These are phyloP conservation scores for Cercophora sp. DNA, from an alignment of 495 filamentous ascomycete genomes.

Conservation along the genomic window DNA sequence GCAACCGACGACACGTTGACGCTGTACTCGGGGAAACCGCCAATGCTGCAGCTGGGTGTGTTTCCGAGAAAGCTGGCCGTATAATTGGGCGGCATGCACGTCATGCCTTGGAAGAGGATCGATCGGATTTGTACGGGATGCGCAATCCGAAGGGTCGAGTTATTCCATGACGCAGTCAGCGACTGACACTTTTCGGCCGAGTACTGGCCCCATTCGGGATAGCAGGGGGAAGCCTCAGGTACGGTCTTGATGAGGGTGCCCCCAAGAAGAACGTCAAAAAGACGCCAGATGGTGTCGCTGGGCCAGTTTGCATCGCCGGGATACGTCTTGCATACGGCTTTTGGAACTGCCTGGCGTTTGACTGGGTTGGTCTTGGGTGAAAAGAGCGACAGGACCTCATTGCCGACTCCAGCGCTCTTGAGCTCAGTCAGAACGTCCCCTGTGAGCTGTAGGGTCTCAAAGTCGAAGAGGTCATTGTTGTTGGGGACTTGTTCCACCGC, in stretches of 20 bases:
- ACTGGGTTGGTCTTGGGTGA: background rate
- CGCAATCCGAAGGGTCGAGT: slow-evolving; percentile 22
- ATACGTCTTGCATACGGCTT: slow-evolving; percentile 45
- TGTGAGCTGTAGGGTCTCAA: slow-evolving; percentile 18
- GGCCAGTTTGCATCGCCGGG: slow-evolving; percentile 50
- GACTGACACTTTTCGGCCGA: slow-evolving; percentile 34
- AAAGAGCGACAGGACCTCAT: background rate
- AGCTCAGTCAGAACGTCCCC: background rate
- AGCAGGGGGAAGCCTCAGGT: slow-evolving; percentile 21
- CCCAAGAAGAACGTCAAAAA: slow-evolving; percentile 44
- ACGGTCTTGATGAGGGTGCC: slow-evolving; percentile 52
- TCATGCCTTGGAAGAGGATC: slow-evolving; percentile 44
- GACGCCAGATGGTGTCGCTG: slow-evolving; percentile 30
- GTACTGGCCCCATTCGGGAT: slow-evolving; percentile 6
- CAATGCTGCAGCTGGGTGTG: slow-evolving; percentile 47
- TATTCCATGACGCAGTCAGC: slow-evolving; percentile 28
- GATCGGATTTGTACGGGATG: slow-evolving; percentile 49
- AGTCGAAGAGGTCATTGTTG: slow-evolving; percentile 11
- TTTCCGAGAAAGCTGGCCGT: slow-evolving; percentile 28
- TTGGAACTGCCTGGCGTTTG: background rate
- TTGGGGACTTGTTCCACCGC: background rate
- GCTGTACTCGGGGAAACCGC: slow-evolving; percentile 55
- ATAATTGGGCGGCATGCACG: slow-evolving; percentile 47
- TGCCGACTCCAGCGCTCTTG: background rate
- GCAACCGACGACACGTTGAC: slow-evolving; percentile 53